Base-by-base conservation (phyloP, 805 yeast species). In the Groenewaldozyma tartarivorans region DNA sequence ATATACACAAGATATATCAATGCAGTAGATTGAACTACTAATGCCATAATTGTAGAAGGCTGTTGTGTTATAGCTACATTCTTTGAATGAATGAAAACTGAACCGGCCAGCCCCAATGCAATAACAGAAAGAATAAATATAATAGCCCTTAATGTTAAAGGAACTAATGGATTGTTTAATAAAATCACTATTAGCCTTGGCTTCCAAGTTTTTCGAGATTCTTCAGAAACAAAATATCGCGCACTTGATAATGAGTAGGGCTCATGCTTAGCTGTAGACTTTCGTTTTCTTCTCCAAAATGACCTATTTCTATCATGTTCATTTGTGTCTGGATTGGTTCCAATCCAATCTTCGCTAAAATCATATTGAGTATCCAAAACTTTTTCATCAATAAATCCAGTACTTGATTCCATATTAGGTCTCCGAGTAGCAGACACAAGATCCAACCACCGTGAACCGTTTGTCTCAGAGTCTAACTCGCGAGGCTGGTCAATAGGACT, bases 1-100 rank as follows among this genome's bases (percentile, higher is more conserved):
- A 90, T 84, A 60, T 84, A 87, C 3, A 79, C 62, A 42, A 87
- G 70, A 56, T 92, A 92, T 0, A 76, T 71, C 20, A 85, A 62
- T 2, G 95, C 95, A 46, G 78, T 67, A 21, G 85, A 66, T 54
- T 87, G 90, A 3, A 90, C 94, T 39, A 77, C 77, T 2, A 92
- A 72, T 3, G 96, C 92, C 94, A 92, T 86, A 35, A 88, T 78
- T 0, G 97, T 84, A 51, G 95, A 80, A 15, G 98, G 81, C 54
- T 83, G 87, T 55, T 83, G 94, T 5, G 71, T 66, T 5, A 84
- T 61, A 17, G 22, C 40, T 36, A 41, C 54, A 41, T 33, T 57
- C 48, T 4, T 73, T 61, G 45, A 65, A 56, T 51, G 56, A 15
- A 52, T 55, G 31, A 44, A 60, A 18, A 40, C 60, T 50, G 55